phyloP scores from a whole-genome alignment of 768 basidiomycete genomes.

The Tricholoma matsutake region DNA sequence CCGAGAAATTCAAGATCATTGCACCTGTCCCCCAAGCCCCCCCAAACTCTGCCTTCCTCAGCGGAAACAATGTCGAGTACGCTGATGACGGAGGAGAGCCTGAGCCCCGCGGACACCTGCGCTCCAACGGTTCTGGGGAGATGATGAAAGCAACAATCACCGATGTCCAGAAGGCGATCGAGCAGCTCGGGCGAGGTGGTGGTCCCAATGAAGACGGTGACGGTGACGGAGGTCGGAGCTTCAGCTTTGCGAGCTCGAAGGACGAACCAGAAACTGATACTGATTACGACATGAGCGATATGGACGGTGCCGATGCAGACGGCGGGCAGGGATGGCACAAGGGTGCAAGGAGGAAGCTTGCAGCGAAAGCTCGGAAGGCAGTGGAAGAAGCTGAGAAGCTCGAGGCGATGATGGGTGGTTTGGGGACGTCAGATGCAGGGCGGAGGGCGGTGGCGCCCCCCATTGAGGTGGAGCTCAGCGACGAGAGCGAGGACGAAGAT shows the following conservation, averaged over 20 bases:
- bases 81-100: conserved; percentile 21
- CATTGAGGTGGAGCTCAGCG: conserved; percentile 73
- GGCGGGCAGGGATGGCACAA: conserved; percentile 60
- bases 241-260: conserved; percentile 71
- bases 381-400: conserved; percentile 55
- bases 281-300: conserved; percentile 45
- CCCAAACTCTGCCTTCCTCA: conserved; percentile 17
- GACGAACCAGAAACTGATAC: conserved; percentile 59
- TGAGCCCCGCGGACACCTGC: conserved; percentile 14
- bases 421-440: conserved; percentile 22
- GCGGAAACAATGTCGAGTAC: conserved; percentile 20
- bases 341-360: conserved; percentile 60
- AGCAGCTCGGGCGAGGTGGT: conserved; percentile 65
- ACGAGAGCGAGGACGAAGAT: conserved; percentile 74
- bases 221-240: conserved; percentile 63
- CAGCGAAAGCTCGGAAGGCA: conserved; percentile 63
- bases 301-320: conserved; percentile 38
- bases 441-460: conserved; percentile 45
- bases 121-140: conserved; percentile 40
- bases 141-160: conserved; percentile 88
- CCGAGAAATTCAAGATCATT: conserved; percentile 20
- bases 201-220: conserved; percentile 39
- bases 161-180: conserved; percentile 87
- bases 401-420: conserved; percentile 36
- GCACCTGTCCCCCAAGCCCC: conserved; percentile 38